phyloP scores from a whole-genome alignment of 768 basidiomycete genomes.

The Floccularia luteovirens region DNA sequence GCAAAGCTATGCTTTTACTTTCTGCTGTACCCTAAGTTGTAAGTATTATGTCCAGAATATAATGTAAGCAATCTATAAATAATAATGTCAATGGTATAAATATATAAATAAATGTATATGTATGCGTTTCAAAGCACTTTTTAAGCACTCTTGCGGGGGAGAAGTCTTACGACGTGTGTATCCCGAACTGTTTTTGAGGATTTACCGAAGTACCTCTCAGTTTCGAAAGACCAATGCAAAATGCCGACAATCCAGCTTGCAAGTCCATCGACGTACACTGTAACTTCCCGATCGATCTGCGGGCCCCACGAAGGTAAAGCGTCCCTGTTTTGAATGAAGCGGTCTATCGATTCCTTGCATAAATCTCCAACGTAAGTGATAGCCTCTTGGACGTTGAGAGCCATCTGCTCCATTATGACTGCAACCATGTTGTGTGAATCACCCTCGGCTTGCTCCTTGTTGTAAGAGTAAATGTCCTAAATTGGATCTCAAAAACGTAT shows the following conservation, averaged over 20 bases:
- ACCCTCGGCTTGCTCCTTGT: conserved; percentile 74
- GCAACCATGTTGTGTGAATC: conserved; percentile 83
- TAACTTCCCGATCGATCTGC: conserved; percentile 55
- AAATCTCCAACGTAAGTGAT: conserved; percentile 70
- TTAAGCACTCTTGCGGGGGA: conserved; percentile 18
- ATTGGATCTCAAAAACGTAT: conserved; percentile 9
- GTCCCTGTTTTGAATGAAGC: conserved; percentile 41
- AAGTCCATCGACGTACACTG: conserved; percentile 58
- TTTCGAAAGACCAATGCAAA: conserved; percentile 72
- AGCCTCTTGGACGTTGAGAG: conserved; percentile 63
- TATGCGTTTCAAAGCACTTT: no score
- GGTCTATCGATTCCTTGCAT: conserved; percentile 67
- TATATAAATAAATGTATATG: no score
- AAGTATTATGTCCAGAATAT: no score
- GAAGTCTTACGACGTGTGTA: conserved; percentile 47
- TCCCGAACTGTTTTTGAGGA: conserved; percentile 46
- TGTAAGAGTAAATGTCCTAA: conserved; percentile 82
- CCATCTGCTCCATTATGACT: conserved; percentile 68
- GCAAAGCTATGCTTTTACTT: not conserved
- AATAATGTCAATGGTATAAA: no score
- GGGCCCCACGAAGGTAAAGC: conserved; percentile 67
- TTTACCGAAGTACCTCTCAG: conserved; percentile 67
- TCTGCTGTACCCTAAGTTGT: no score
- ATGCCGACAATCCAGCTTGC: conserved; percentile 77
- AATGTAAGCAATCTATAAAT: no score